Evolutionary conservation across 2,329 filamentous ascomycete genomes (phyloP).

Genomic region (Thelonectria olida): DNA sequence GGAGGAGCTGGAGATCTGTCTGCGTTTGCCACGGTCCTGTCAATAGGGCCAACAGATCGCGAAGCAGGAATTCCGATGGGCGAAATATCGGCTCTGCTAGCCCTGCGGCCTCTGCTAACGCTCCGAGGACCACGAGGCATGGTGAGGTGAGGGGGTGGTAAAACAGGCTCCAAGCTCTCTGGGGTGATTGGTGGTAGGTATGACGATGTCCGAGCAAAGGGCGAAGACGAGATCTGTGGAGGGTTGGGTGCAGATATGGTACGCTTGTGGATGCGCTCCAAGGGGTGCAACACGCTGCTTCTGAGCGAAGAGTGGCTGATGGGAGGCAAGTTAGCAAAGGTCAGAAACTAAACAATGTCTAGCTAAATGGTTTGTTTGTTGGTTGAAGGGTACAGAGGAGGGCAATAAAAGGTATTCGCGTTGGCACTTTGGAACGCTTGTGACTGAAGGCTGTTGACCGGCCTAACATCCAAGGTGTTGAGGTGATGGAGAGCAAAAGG

Average conservation of each 20-base stretch:
- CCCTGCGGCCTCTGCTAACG: constrained; percentile 27
- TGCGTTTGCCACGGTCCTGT: constrained; percentile 15
- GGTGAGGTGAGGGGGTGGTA: constrained; percentile 25
- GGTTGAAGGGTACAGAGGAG: not conserved
- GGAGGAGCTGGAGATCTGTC: constrained; percentile 16
- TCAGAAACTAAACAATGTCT: not conserved
- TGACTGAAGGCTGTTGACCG: not conserved
- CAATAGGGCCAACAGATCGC: constrained; percentile 16
- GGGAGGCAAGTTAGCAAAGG: constrained; percentile 4
- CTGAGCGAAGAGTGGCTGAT: constrained; percentile 4
- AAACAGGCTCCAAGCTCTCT: constrained; percentile 25
- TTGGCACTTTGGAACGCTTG: not conserved
- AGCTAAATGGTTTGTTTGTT: not conserved
- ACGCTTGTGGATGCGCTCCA: constrained; percentile 55
- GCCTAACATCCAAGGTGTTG: not conserved
- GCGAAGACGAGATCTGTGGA: constrained; percentile 35
- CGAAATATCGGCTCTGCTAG: constrained; percentile 20
- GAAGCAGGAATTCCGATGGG: constrained; percentile 19
- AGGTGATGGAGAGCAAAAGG: not conserved
- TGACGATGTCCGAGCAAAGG: constrained; percentile 29
- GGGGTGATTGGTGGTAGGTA: constrained; percentile 31
- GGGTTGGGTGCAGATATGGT: constrained; percentile 61
- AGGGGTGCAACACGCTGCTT: constrained; percentile 22
- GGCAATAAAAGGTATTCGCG: not conserved
- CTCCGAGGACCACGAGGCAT: constrained; percentile 23